Evolutionary conservation across 768 basidiomycete species (phyloP), one percentile per base, ranked within the genome.

Genomic region (Tylopilus felleus): DNA sequence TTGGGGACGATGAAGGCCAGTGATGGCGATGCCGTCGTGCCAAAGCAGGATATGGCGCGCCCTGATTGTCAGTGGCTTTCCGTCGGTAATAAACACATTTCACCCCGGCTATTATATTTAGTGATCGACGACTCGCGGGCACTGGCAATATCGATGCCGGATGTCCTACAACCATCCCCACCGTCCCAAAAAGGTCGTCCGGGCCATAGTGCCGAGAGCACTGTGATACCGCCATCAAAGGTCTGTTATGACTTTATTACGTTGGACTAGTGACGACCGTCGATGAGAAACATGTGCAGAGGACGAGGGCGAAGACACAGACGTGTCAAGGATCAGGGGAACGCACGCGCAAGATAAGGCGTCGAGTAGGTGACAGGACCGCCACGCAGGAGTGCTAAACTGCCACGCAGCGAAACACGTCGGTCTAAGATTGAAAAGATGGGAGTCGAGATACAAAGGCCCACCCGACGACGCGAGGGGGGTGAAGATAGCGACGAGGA

Each of bases 381-480:
- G 19, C 78, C 82, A 2, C 75, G 12, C 29, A 29, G 29, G 29
- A 10, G 8, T 29, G 8, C 29, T 10, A 8, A 29, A 29, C 29
- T 29, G 12, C 7, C 8, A 8, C 12, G 3, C 29, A 4, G 12
- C 29, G 77, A 77, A 31, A 71, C 80, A 13, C 87, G 89, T 19
- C 81, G 85, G 64, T 76, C 82, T 8, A 85, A 93, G 67, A 90
- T 97, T 47, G 86, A 85, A 60, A 86, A 81, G 61, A 90, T 98
- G 85, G 92, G 96, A 69, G 84, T 83, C 8, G 89, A 93, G 42
- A 88, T 97, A 52, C 86, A 90, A 23, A 86, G 82, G 57, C 81
- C 96, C 8, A 77, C 82, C 25, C 86, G 91, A 25, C 79, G 77
- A 40, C 80, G 79, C 9, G 79, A 76, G 25, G 75, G 77, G 10